Percentiles rank a stretch among this genome's conserved stretches.
These are phyloP conservation scores for Pseudogymnoascus sp. DNA, from an alignment of 2,329 filamentous ascomycete species.

Conservation along the genomic window DNA sequence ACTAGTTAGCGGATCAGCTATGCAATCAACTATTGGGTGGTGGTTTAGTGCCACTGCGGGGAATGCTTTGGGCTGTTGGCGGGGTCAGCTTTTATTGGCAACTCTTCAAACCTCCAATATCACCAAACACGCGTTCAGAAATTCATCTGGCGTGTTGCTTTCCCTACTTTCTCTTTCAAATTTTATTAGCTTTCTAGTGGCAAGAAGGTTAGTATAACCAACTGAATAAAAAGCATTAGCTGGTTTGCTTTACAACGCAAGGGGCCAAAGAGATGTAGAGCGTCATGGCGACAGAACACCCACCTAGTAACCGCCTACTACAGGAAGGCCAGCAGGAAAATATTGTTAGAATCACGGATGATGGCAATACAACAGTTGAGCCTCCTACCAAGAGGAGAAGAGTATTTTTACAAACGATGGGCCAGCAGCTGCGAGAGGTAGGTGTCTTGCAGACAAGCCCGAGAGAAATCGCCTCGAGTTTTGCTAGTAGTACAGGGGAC, in stretches of 20 bases:
- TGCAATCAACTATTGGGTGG: neutral
- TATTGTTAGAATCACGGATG: neutral
- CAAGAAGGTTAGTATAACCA: neutral
- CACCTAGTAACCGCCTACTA: neutral
- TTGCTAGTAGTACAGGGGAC: neutral
- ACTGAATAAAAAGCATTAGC: neutral
- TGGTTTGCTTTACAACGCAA: neutral
- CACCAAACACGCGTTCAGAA: neutral
- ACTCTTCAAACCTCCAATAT: neutral
- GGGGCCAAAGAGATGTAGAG: neutral
- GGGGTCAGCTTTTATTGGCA: neutral
- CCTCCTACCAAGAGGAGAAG: slow-evolving; percentile 10
- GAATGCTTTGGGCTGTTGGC: neutral
- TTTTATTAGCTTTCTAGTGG: neutral
- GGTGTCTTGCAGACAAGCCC: neutral
- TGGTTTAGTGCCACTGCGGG: neutral
- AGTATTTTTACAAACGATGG: slow-evolving; percentile 11
- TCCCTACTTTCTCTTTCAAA: neutral
- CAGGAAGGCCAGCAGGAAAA: neutral
- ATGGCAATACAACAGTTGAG: neutral
- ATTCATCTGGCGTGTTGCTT: neutral
- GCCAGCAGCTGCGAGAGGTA: slow-evolving; percentile 11
- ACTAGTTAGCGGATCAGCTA: neutral
- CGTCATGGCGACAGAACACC: neutral
- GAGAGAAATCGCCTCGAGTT: neutral